Base-by-base conservation (phyloP, 306 rosid genomes). In the Lupinus albus region DNA sequence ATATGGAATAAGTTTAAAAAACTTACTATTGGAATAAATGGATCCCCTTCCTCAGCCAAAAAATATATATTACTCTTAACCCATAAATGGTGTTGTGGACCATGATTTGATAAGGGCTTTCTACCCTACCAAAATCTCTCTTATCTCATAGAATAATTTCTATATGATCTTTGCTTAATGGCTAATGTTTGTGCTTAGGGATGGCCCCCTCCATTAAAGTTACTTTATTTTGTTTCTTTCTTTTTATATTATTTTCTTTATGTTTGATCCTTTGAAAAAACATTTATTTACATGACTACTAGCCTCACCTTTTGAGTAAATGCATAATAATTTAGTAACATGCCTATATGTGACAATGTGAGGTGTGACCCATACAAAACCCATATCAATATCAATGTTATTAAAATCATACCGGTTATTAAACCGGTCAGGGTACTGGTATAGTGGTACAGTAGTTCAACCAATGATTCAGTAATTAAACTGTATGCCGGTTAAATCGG, bases 51-150 rank as follows among this genome's bases (percentile, higher is more conserved):
- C n/a, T n/a, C n/a, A n/a, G n/a, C n/a, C n/a, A n/a, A n/a, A n/a
- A n/a, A n/a, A n/a, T n/a, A n/a, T n/a, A n/a, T 25, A 25, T 25
- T 25, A 25, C 30, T 25, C 30, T 25, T 25, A 67, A 44, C 17
- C 60, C 66, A 54, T 32, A 11, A 52, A 48, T 76, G 36, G 48
- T 18, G 78, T 72, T 72, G 76, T 30, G 80, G 84, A 62, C 74
- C 77, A 65, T 51, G 65, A 72, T 87, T 74, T 83, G 93, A 89
- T 78, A 85, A 87, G 97, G 97, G 95, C 84, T 85, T 84, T 78
- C 84, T 84, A 86, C 92, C 91, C 96, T 89, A 77, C 97, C 92
- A 89, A 79, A 79, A 76, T 4, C 76, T 80, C 83, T 71, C 84
- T 87, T 80, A 80, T 85, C 95, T 60, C 76, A 60, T 82, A 71